Evolutionary conservation across 2,329 filamentous ascomycete species (phyloP), one percentile per base, ranked within the genome.

Genomic region (Neofusicoccum kwambonambiense): DNA sequence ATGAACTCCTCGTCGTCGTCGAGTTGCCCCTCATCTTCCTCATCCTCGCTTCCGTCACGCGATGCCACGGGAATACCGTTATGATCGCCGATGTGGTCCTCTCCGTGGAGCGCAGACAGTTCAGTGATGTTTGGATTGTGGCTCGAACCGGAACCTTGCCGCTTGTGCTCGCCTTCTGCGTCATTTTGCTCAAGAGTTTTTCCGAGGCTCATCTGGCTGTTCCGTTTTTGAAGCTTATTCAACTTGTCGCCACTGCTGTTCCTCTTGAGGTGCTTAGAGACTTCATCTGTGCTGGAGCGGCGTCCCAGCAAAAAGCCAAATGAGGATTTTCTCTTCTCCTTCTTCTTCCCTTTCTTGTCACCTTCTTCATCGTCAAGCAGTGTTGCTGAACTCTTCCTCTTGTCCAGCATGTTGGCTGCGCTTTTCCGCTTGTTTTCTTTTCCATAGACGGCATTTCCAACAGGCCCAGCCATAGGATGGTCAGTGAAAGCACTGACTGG

Each of bases 401-500:
- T 66, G 19, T 58, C 54, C 39, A 58, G 17, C 39, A 35, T 34
- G 37, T 31, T 37, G 15, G 27, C 22, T 34, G 67, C 62, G 39
- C 66, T 83, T 85, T 69, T 84, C 79, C 68, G 39, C 66, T 68
- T 70, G 62, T 69, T 70, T 64, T 73, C 76, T 69, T 65, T 74
- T 12, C 90, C 90, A 73, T 95, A 96, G 0, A 93, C 86, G 70
- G 94, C 90, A 4, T 85, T 76, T 27, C 92, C 90, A 11, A 93
- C 82, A 67, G 88, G 87, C 4, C 93, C 93, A 34, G 89, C 90
- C 72, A 91, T 93, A 0, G 89, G 87, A 75, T 97, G 93, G 72
- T 97, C 92, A 0, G 91, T 96, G 71, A 98, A 98, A 31, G 93
- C 94, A 69, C 84, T 92, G 35, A 97, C 93, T 1, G 95, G 95